phyloP scores from a whole-genome alignment of 1,139 yeast genomes.

The Yamadazyma siamensis region DNA sequence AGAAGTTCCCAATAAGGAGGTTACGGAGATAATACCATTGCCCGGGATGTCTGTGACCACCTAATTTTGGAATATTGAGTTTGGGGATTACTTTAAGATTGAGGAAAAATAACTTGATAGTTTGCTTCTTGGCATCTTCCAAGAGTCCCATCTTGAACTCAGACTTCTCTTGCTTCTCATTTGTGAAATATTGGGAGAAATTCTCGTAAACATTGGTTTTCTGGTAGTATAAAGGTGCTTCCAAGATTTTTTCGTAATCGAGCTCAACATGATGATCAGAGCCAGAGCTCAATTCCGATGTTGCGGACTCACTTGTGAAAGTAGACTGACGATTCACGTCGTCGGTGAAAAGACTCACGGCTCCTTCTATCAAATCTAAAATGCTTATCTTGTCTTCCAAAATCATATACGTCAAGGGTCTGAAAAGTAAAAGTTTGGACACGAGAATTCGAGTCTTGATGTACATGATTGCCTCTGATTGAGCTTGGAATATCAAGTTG shows the following conservation, averaged over 20 bases:
- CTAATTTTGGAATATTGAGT: constrained; percentile 33
- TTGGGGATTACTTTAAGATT: constrained; percentile 30
- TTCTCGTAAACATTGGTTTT: constrained; percentile 30
- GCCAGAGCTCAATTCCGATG: constrained; percentile 10
- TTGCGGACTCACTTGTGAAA: constrained; percentile 5
- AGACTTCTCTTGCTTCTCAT: constrained; percentile 7
- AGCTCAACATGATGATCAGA: constrained; percentile 14
- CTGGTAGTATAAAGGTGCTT: constrained; percentile 31
- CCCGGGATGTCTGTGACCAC: constrained; percentile 42
- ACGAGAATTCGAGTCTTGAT: constrained; percentile 36
- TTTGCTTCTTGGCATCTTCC: constrained; percentile 18
- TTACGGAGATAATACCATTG: constrained; percentile 41
- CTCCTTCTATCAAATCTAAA: constrained; percentile 24
- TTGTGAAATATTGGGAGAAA: constrained; percentile 25
- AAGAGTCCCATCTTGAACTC: constrained; percentile 15
- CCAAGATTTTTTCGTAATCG: constrained; percentile 24
- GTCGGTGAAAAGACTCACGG: constrained; percentile 16
- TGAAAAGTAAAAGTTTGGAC: constrained; percentile 31
- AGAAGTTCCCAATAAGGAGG: constrained; percentile 37
- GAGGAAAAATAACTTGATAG: constrained; percentile 24
- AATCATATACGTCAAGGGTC: constrained; percentile 36
- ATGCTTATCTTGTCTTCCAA: constrained; percentile 29
- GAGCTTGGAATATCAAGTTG: constrained; percentile 31
- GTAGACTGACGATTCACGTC: constrained; percentile 2
- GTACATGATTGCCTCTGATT: constrained; percentile 38